Evolutionary conservation across 2,329 filamentous ascomycete genomes (phyloP).

Genomic region (Neofusicoccum cordaticola): DNA sequence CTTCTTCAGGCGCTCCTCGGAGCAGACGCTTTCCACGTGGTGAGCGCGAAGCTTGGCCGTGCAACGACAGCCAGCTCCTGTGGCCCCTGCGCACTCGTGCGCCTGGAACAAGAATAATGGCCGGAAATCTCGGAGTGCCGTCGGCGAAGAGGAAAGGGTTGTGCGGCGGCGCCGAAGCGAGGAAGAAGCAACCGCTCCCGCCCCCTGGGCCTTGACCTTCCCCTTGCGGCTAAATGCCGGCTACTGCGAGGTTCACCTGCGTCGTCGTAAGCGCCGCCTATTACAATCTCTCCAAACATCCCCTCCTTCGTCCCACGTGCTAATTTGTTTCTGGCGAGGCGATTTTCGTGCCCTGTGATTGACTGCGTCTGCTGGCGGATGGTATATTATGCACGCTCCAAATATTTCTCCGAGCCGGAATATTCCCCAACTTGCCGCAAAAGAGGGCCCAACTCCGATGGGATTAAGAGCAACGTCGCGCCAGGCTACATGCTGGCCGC

Average conservation of each 20-base stretch:
- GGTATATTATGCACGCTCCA: no score
- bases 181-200: neutral
- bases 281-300: neutral
- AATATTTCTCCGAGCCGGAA: no score
- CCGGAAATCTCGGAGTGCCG: neutral
- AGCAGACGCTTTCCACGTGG: neutral
- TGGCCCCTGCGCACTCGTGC: no score
- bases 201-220: neutral
- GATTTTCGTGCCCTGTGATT: neutral
- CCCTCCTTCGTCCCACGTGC: neutral
- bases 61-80: neutral
- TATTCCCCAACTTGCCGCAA: no score
- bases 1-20: neutral
- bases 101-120: no score
- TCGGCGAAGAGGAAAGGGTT: no score
- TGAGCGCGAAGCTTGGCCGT: neutral
- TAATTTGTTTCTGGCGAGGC: neutral
- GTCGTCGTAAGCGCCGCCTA: neutral
- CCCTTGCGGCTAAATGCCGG: conserved; percentile 2
- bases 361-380: neutral
- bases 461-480: no score
- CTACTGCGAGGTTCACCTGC: neutral
- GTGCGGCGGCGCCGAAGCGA: neutral
- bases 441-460: no score
- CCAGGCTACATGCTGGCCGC: no score